Percentiles rank a stretch among this genome's conserved stretches.
Evolutionary conservation across 139 green algal genomes (phyloP).

Genomic region (Picochlorum sp.): DNA sequence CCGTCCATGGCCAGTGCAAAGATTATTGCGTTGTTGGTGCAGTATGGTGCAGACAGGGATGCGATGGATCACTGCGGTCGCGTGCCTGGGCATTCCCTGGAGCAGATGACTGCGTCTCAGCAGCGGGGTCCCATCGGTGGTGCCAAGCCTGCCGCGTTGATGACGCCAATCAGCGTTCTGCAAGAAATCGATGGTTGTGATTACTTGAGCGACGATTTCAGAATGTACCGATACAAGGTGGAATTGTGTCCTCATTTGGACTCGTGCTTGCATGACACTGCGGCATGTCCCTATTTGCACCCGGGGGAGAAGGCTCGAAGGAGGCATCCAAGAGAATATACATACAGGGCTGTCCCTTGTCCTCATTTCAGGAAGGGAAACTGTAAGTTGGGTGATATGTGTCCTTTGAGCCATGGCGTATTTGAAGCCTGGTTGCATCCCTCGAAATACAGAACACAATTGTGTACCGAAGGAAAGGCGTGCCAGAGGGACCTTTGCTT

Average conservation of each 20-base stretch:
- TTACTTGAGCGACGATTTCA: constrained; percentile 1
- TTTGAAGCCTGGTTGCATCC: constrained; percentile 98
- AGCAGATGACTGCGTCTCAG: not conserved
- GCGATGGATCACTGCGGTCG: not conserved
- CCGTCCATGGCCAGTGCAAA: not conserved
- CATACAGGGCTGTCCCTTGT: constrained; percentile 73
- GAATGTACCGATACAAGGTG: constrained; percentile 6
- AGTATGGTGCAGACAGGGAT: not conserved
- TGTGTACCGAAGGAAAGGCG: constrained; percentile 81
- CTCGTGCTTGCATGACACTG: not conserved
- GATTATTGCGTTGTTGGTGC: not conserved
- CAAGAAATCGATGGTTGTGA: constrained; percentile 1
- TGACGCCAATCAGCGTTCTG: not conserved
- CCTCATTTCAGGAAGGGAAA: constrained; percentile 79
- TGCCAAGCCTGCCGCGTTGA: not conserved
- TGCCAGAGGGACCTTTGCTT: constrained; percentile 94
- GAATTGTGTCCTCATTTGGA: not conserved
- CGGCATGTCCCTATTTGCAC: not conserved
- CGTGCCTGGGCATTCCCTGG: not conserved
- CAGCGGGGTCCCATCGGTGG: not conserved
- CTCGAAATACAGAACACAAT: constrained; percentile 80
- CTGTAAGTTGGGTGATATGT: constrained; percentile 76
- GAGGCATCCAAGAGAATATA: constrained; percentile 53
- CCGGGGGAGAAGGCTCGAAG: constrained; percentile 70
- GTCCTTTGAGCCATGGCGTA: constrained; percentile 87